Percentiles rank a stretch among this genome's conserved stretches.
phyloP scores from a whole-genome alignment of 352 stramenopile genomes.

The Globisporangium iwayamae region DNA sequence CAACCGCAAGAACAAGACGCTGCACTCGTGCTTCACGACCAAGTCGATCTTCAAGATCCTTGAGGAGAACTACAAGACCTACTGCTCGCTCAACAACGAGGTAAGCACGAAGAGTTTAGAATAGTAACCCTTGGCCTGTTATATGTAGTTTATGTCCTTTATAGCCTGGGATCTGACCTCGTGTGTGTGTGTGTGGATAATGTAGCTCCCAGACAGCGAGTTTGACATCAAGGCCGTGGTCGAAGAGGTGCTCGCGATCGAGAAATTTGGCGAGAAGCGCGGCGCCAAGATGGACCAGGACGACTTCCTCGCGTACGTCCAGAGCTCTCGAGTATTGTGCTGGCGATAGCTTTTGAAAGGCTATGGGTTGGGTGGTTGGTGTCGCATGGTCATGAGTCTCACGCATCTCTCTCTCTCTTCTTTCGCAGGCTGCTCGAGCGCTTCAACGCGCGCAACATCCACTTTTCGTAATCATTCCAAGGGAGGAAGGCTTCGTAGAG shows the following conservation, averaged over 20 bases:
- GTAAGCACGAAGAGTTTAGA: background rate
- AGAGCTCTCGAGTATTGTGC: background rate
- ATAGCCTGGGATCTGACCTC: too few relatives aligned
- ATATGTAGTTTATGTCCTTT: background rate
- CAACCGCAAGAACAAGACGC: constrained; percentile 99
- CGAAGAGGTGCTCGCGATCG: constrained; percentile 91
- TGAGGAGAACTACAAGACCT: constrained; percentile 96
- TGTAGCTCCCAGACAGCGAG: constrained; percentile 60
- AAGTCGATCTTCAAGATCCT: constrained; percentile 96
- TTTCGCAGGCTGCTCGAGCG: constrained; percentile 85
- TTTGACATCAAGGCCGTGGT: constrained; percentile 93
- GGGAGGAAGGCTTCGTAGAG: too few relatives aligned
- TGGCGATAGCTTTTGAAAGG: background rate
- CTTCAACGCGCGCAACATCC: constrained; percentile 96
- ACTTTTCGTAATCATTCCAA: constrained; percentile 86
- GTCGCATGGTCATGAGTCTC: background rate
- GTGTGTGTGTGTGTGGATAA: background rate
- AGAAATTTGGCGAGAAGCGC: constrained; percentile 85
- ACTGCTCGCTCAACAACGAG: constrained; percentile 90
- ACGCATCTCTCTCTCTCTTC: background rate
- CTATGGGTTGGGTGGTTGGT: background rate
- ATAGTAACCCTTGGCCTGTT: too few relatives aligned
- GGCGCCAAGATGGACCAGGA: constrained; percentile 97
- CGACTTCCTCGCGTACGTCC: constrained; percentile 93
- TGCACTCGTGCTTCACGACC: constrained; percentile 95